phyloP scores from a whole-genome alignment of 2,329 filamentous ascomycete species.

The Arthrobotrys megalospora region DNA sequence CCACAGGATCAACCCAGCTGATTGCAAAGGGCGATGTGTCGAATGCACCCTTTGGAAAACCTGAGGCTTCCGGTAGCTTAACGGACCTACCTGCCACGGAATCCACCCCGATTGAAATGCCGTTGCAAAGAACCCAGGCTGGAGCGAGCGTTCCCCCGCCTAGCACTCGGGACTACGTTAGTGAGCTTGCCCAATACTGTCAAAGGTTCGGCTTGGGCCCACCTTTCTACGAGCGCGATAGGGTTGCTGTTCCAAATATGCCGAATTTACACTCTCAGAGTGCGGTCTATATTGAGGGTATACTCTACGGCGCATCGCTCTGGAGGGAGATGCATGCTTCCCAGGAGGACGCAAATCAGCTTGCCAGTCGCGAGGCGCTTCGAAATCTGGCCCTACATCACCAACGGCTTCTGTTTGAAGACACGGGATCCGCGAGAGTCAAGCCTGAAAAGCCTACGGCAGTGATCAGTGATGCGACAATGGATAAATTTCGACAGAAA shows the following conservation, averaged over 20 bases:
- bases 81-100: too few species aligned
- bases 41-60: too few species aligned
- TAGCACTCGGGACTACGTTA: neutral
- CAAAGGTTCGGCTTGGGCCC: neutral
- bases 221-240: neutral
- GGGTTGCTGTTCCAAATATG: neutral
- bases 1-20: too few species aligned
- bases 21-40: too few species aligned
- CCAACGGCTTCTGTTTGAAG: neutral
- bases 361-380: constrained; percentile 25
- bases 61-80: too few species aligned
- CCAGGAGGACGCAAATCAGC: neutral
- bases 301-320: constrained; percentile 8
- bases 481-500: constrained; percentile 8
- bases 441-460: neutral
- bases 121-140: neutral
- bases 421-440: neutral
- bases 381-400: constrained; percentile 10
- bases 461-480: neutral
- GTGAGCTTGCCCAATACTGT: neutral
- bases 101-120: neutral
- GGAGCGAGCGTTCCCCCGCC: too few species aligned
- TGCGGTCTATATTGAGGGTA: neutral
- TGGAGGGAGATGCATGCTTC: neutral
- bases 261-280: neutral